A percentile compares a stretch with the other conserved stretches of the same genome.
Conservation (phyloP, 441 rosid species). For the Melastoma candidum region DNA sequence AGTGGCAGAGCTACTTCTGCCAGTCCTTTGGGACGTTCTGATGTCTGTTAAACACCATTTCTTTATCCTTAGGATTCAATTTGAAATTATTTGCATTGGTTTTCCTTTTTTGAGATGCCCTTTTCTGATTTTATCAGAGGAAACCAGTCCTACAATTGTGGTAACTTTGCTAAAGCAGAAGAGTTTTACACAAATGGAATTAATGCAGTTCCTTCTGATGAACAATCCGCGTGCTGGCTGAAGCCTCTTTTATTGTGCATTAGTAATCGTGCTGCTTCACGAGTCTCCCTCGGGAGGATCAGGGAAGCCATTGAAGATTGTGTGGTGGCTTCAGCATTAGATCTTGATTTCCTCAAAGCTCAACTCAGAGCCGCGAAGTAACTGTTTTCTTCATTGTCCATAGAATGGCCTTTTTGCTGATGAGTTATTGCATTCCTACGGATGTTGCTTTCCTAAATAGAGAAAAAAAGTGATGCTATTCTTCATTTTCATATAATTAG, state of each 20-base stretch:
- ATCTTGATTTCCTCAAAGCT: slow-evolving; percentile 37
- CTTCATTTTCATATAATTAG: no score
- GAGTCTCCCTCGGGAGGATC: slow-evolving; percentile 15
- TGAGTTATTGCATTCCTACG: no score
- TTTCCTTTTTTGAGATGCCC: slow-evolving; percentile 6
- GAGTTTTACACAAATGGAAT: slow-evolving; percentile 16
- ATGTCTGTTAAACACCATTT: slow-evolving; percentile 25
- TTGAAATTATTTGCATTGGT: slow-evolving; percentile 2
- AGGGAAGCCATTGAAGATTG: slow-evolving; percentile 19
- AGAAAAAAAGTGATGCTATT: no score
- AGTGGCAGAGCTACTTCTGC: slow-evolving; percentile 22
- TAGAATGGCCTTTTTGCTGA: no score
- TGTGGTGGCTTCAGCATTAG: slow-evolving; percentile 8
- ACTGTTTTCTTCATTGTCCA: no score
- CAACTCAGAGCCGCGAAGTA: slow-evolving; percentile 61
- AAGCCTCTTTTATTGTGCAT: slow-evolving; percentile 17
- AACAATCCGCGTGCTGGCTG: slow-evolving; percentile 10
- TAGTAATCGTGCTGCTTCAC: slow-evolving; percentile 17
- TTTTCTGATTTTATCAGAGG: slow-evolving; percentile 8
- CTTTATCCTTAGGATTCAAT: slow-evolving; percentile 4
- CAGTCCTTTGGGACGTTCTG: slow-evolving; percentile 24
- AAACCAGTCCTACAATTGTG: slow-evolving; percentile 15
- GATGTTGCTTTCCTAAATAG: no score
- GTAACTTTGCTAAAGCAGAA: slow-evolving; percentile 10
- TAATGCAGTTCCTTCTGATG: slow-evolving; percentile 13